Evolutionary conservation across 305 asterid genomes (phyloP).

Genomic region (Withania somnifera): DNA sequence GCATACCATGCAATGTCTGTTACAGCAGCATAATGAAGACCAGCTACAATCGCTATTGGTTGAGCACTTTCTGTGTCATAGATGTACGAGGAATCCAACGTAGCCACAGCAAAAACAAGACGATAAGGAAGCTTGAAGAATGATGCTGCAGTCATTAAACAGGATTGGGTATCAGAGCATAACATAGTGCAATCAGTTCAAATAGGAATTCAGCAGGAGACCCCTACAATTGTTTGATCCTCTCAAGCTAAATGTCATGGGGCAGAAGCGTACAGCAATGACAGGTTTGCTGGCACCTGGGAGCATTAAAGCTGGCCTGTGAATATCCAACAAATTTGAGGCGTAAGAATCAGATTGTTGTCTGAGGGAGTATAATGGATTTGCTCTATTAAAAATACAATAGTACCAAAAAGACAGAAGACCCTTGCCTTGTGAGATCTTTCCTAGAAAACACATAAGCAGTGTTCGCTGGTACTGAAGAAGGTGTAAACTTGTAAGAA

Average conservation of each 20-base stretch:
- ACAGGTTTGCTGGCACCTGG: constrained; percentile 96
- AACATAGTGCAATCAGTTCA: not conserved
- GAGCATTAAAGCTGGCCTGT: constrained; percentile 94
- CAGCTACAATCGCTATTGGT: constrained; percentile 72
- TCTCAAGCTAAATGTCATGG: constrained; percentile 44
- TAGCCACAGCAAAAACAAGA: constrained; percentile 84
- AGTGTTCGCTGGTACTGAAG: constrained; percentile 60
- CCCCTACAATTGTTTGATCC: constrained; percentile 57
- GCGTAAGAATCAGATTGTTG: not conserved
- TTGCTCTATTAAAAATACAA: not conserved
- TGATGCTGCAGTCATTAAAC: constrained; percentile 38
- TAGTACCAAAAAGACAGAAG: constrained; percentile 1
- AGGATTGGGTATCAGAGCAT: constrained; percentile 11
- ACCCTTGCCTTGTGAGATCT: constrained; percentile 84
- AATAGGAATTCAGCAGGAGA: not conserved
- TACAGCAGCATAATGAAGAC: constrained; percentile 60
- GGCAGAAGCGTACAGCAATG: constrained; percentile 93
- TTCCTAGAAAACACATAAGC: constrained; percentile 80
- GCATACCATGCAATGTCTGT: not conserved
- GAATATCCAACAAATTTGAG: constrained; percentile 13
- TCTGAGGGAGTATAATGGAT: not conserved
- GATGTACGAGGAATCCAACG: constrained; percentile 74
- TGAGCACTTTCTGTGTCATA: constrained; percentile 87
- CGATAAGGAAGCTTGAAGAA: constrained; percentile 84
- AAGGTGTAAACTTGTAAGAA: constrained; percentile 55